Evolutionary conservation across 257 asterid species (phyloP), one percentile per base, ranked within the genome.

Genomic region (Lithospermum erythrorhizon): DNA sequence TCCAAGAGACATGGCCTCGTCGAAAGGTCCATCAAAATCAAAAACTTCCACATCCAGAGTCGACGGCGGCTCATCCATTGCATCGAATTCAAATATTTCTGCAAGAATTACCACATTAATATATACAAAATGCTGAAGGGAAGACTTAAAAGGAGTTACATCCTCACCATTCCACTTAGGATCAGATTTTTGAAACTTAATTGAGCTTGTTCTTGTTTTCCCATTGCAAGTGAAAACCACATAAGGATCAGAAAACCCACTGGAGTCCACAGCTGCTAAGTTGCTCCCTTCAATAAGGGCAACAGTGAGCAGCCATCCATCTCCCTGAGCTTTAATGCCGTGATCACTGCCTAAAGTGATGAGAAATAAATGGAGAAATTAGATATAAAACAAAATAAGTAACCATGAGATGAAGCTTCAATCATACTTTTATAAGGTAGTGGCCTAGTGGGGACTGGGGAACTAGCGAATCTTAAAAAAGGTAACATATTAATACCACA

Each of bases 71-170:
- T 93, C 97, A 29, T 88, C 95, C 98, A 93, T 86, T 49, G 98
- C 98, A 84, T 93, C 98, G 77, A 93, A 88, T 68, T 88, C 98
- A 71, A 89, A 93, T 68, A 93, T 86, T 74, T 93, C 97, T 93
- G 94, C 84, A 78, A 48, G 62, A 58, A 24, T 67, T 47, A 74
- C 65, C 57, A 11, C 63, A 51, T 63, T 55, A 63, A 48, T 52
- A 62, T 59, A 66, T 56, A 16, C 49, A 53, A 32, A 11, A 56
- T 30, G 53, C 29, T 53, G 66, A 41, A 63, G 18, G 2, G 41
- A 19, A 24, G 30, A 63, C 55, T 49, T 27, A 61, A 10, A 30
- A 20, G 62, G 47, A 32, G 32, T 20, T 30, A 57, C 21, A 57
- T 4, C 37, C 14, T 62, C 79, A 89, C 98, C 97, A 62, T 93